Conservation (phyloP, 2,329 filamentous ascomycete genomes). For the Penicillium sp. region DNA sequence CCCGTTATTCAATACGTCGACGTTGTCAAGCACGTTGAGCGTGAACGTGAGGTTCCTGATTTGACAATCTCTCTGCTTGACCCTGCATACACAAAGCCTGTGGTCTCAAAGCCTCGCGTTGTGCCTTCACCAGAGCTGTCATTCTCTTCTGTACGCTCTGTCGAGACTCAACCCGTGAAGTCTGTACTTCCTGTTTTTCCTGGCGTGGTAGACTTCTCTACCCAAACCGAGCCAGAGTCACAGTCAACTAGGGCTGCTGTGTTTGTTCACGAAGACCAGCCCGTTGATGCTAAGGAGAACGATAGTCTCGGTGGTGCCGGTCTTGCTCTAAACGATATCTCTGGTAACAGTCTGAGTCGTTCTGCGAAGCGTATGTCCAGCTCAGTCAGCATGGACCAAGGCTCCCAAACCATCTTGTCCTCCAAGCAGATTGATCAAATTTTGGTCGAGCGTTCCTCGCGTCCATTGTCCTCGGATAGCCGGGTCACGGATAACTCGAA, state of each 20-base stretch:
- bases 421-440: slow-evolving; percentile 77
- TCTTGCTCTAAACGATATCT: slow-evolving; percentile 63
- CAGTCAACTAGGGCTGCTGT: slow-evolving; percentile 38
- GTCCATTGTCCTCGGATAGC: slow-evolving; percentile 37
- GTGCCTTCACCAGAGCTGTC: slow-evolving; percentile 31
- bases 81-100: slow-evolving; percentile 35
- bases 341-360: slow-evolving; percentile 53
- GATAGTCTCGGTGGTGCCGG: slow-evolving; percentile 28
- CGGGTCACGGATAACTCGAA: slow-evolving; percentile 22
- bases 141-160: slow-evolving; percentile 46
- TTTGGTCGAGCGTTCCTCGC: slow-evolving; percentile 56
- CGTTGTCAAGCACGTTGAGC: slow-evolving; percentile 10
- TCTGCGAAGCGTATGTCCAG: slow-evolving; percentile 26
- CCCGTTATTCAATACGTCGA: slow-evolving; percentile 8
- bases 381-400: slow-evolving; percentile 63
- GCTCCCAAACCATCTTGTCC: slow-evolving; percentile 82
- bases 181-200: slow-evolving; percentile 32
- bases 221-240: slow-evolving; percentile 26
- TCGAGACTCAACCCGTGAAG: slow-evolving; percentile 49
- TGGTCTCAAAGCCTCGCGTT: slow-evolving; percentile 22
- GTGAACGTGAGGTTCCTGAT: slow-evolving; percentile 20
- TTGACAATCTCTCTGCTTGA: slow-evolving; percentile 32
- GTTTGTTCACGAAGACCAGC: slow-evolving; percentile 66
- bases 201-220: slow-evolving; percentile 18
- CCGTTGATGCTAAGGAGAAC: slow-evolving; percentile 53